Percentiles rank a stretch among this genome's conserved stretches.
phyloP scores from a whole-genome alignment of 1,284 basidiomycete species.

The Boletus sp. region DNA sequence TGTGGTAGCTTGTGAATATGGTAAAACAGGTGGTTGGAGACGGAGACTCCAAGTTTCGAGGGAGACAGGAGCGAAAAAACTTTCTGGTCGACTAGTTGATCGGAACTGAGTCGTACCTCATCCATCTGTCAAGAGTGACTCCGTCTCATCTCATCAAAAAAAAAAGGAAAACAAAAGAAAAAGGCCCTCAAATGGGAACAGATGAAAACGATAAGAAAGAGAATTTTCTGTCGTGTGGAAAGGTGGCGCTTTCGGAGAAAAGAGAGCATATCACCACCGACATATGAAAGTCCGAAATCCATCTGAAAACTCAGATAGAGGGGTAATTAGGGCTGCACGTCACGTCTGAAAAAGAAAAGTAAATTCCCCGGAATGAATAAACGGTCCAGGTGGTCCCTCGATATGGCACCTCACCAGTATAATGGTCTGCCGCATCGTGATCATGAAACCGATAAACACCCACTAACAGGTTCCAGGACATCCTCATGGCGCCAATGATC shows the following conservation, averaged over 20 bases:
- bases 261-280: conserved; percentile 24
- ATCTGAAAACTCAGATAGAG: conserved; percentile 32
- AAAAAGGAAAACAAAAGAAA: conserved; percentile 1
- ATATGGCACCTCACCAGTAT: conserved; percentile 28
- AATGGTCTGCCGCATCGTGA: conserved; percentile 26
- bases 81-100: conserved; percentile 20
- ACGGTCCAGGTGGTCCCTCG: conserved; percentile 24
- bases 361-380: conserved; percentile 27
- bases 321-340: conserved; percentile 18
- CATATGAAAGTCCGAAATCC: conserved; percentile 33
- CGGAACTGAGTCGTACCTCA: conserved; percentile 14
- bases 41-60: conserved; percentile 16
- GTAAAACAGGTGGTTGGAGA: conserved; percentile 7
- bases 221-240: conserved; percentile 15
- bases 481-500: conserved; percentile 79
- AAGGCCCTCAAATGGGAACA: conserved; percentile 19
- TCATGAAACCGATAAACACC: conserved; percentile 26
- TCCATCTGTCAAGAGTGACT: conserved; percentile 14
- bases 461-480: conserved; percentile 17
- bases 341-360: conserved; percentile 22
- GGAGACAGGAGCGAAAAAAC: conserved; percentile 15
- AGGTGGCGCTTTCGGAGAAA: conserved; percentile 28
- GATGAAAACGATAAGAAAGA: conserved; percentile 25
- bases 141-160: conserved; percentile 18
- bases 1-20: conserved; percentile 3